Evolutionary conservation across 2,329 filamentous ascomycete species (phyloP).

Genomic region (Alternaria ethzedia): DNA sequence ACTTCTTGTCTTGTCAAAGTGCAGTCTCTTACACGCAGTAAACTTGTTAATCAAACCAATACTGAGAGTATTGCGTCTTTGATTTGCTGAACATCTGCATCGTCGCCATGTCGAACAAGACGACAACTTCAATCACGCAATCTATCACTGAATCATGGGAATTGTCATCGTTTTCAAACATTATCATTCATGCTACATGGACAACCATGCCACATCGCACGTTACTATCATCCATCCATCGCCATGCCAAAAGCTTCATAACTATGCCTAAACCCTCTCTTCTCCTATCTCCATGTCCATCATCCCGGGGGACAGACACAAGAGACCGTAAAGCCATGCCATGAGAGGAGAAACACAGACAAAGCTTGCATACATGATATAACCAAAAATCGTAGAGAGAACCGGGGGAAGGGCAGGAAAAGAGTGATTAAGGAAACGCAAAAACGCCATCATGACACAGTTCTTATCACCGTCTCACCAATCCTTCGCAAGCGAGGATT

Average conservation of each 20-base stretch:
- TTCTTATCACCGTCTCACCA: constrained; percentile 27
- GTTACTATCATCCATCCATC: background rate
- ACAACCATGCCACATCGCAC: background rate
- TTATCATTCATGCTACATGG: constrained; percentile 10
- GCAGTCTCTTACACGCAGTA: no score
- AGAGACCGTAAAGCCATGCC: constrained; percentile 18
- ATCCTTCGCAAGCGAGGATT: constrained; percentile 34
- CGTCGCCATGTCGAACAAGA: no score
- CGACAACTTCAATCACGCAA: no score
- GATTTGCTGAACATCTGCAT: no score
- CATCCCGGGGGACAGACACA: constrained; percentile 6
- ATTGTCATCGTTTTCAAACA: background rate
- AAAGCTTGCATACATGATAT: constrained; percentile 12
- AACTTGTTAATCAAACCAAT: no score
- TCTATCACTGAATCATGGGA: no score
- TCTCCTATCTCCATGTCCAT: background rate
- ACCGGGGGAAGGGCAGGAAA: constrained; percentile 2
- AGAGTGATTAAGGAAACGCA: constrained; percentile 18
- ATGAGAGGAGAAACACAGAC: constrained; percentile 11
- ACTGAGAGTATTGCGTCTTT: no score
- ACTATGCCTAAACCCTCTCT: background rate
- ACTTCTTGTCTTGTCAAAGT: no score
- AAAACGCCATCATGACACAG: constrained; percentile 27
- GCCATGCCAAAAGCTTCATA: background rate
- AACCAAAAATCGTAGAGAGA: constrained; percentile 4